Conservation (phyloP, 352 stramenopile genomes). For the Salisapilia sapeloensis region DNA sequence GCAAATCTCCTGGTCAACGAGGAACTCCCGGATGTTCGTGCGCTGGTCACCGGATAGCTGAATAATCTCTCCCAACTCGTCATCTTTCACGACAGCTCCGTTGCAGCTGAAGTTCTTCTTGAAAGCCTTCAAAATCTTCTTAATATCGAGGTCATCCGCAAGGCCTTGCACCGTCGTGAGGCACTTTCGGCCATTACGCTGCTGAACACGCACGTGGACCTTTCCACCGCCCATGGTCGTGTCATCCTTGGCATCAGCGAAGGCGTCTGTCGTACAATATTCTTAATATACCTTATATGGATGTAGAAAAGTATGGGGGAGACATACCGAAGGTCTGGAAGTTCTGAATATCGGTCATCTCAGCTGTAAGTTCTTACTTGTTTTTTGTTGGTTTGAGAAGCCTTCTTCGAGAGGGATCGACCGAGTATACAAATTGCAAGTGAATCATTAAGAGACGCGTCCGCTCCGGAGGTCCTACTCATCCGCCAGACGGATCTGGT, state of each 20-base stretch:
- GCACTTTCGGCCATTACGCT: conserved; percentile 99
- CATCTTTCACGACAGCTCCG: conserved; percentile 96
- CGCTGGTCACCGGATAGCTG: conserved; percentile 98
- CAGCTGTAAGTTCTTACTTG: conserved; percentile 4
- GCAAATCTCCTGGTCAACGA: conserved; percentile 99
- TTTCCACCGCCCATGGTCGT: conserved; percentile 74
- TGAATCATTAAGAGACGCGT: too few species aligned
- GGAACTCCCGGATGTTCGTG: conserved; percentile 98
- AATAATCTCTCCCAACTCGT: conserved; percentile 97
- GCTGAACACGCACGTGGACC: conserved; percentile 98
- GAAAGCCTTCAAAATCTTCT: conserved; percentile 99
- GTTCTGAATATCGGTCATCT: conserved; percentile 79
- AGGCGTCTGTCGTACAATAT: conserved; percentile 42
- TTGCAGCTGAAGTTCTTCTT: conserved; percentile 99
- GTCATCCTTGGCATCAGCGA: conserved; percentile 79
- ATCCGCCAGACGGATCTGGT: too few species aligned
- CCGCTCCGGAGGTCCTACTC: too few species aligned
- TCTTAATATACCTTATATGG: conserved; percentile 2
- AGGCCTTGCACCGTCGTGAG: conserved; percentile 98
- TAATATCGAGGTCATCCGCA: conserved; percentile 96
- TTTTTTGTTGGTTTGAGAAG: conserved; percentile 4
- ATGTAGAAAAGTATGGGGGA: conserved; percentile 4
- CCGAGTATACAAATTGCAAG: too few species aligned
- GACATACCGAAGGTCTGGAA: conserved; percentile 77
- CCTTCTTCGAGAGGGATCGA: too few species aligned